Base-by-base conservation (phyloP, 225 moss, liverwort and hornwort genomes). In the Bryoerythrophyllum caledonicum region DNA sequence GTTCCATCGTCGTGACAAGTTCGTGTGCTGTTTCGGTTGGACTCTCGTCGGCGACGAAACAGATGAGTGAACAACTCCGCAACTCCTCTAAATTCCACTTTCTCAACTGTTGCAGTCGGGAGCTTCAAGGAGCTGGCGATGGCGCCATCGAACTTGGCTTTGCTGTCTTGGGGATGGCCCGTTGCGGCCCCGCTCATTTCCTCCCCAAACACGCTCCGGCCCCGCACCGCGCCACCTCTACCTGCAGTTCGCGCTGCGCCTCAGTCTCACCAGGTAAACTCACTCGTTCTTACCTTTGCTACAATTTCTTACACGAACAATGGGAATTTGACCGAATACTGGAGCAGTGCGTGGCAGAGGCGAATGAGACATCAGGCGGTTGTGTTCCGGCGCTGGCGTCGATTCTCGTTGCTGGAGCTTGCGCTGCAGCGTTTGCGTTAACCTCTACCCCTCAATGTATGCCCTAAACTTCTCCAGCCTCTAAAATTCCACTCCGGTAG, bases 331-430 rank as follows among this genome's bases (percentile, higher is more conserved):
- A 13, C 19, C 17, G 1, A 49, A 17, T 49, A 17, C 68, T 14
- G 77, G 65, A 51, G 72, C 60, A 85, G 80, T 65, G 59, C 46
- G 67, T 72, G 84, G 74, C 79, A 79, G 74, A 68, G 71, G 27
- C 34, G 49, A 63, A 55, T 11, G 75, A 52, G 73, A 73, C 37
- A 19, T 52, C 54, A 4, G 70, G 72, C 20, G 59, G 52, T 26
- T 19, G 56, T n/a, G 55, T 73, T 19, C 78, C 82, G 53, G 72
- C n/a, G 9, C 43, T 82, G 65, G 60, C 78, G 51, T 72, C 82
- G 69, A 69, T 85, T 65, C 72, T 88, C 65, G 76, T 80, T 24
- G 75, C 80, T 80, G 88, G 88, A 78, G 76, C 78, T 70, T 85
- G 65, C 65, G 78, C 63, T 17, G 70, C 78, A 53, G 73, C 76